A percentile compares a stretch with the other conserved stretches of the same genome.
These are phyloP conservation scores for Erythrobasidium hasegawianum DNA, from an alignment of 1,284 basidiomycete genomes.

Conservation along the genomic window DNA sequence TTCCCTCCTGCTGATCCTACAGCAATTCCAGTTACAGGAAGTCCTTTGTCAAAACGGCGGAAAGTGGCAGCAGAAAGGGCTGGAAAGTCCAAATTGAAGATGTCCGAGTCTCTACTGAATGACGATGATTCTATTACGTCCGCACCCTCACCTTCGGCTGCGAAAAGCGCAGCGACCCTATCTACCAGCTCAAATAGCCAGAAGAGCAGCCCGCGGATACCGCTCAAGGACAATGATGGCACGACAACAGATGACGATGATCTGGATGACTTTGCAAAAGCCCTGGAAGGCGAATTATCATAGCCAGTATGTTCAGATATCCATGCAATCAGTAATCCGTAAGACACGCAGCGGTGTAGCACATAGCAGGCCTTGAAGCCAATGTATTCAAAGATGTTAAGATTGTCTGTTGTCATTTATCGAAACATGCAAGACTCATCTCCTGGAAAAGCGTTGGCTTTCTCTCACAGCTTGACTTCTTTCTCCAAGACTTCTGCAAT, in stretches of 20 bases:
- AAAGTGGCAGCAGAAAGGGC: constrained; percentile 18
- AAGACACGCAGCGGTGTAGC: not conserved
- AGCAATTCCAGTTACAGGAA: not conserved
- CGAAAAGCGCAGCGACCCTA: not conserved
- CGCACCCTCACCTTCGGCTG: not conserved
- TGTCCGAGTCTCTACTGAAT: constrained; percentile 6
- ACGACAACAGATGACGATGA: constrained; percentile 16
- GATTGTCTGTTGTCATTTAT: no score
- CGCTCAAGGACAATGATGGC: not conserved
- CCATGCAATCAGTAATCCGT: not conserved
- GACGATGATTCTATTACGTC: not conserved
- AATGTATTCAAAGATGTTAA: not conserved
- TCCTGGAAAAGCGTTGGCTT: no score
- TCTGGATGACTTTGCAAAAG: constrained; percentile 33
- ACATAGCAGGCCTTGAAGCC: not conserved
- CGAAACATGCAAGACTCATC: no score
- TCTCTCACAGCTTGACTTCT: no score
- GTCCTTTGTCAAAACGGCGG: constrained; percentile 27
- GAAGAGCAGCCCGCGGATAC: not conserved
- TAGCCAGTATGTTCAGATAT: no score
- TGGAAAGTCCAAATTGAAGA: constrained; percentile 26
- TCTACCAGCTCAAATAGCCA: not conserved
- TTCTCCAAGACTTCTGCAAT: not conserved
- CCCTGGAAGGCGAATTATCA: constrained; percentile 22
- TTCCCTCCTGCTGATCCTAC: not conserved